Percentiles rank a stretch among this genome's conserved stretches.
phyloP scores from a whole-genome alignment of 371 early-diverging fungal species.

The Zychaea mexicana region DNA sequence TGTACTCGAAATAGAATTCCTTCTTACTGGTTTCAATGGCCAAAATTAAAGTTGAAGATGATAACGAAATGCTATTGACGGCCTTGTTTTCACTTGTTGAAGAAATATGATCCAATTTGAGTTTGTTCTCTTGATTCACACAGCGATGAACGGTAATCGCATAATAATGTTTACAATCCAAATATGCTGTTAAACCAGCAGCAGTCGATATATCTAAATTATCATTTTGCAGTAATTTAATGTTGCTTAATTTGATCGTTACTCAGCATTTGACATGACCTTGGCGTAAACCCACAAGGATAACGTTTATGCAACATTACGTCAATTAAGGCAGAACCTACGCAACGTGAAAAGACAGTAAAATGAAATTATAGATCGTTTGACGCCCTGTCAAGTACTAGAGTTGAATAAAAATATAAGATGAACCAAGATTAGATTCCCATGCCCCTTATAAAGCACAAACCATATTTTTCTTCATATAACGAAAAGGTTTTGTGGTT shows the following conservation, averaged over 20 bases:
- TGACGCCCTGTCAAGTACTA: too few species aligned
- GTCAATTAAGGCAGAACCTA: too few species aligned
- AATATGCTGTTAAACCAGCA: constrained; percentile 11
- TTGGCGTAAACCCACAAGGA: constrained; percentile 16
- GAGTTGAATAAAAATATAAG: too few species aligned
- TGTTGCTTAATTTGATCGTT: background rate
- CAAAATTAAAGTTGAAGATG: background rate
- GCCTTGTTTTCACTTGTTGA: background rate
- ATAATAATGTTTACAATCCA: constrained; percentile 9
- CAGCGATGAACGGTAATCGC: background rate
- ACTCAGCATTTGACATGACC: constrained; percentile 14
- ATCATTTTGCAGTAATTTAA: too few species aligned
- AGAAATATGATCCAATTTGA: background rate
- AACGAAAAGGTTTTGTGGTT: too few species aligned
- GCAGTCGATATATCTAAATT: too few species aligned
- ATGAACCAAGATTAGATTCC: too few species aligned
- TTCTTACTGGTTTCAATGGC: constrained; percentile 9
- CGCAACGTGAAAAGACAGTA: background rate
- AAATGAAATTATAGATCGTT: too few species aligned
- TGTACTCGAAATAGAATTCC: constrained; percentile 2
- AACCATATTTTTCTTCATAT: too few species aligned
- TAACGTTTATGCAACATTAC: too few species aligned
- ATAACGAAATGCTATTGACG: background rate
- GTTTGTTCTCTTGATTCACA: too few species aligned
- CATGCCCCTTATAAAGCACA: too few species aligned